phyloP scores from a whole-genome alignment of 2,329 filamentous ascomycete genomes.

The Pseudogymnoascus sp. region DNA sequence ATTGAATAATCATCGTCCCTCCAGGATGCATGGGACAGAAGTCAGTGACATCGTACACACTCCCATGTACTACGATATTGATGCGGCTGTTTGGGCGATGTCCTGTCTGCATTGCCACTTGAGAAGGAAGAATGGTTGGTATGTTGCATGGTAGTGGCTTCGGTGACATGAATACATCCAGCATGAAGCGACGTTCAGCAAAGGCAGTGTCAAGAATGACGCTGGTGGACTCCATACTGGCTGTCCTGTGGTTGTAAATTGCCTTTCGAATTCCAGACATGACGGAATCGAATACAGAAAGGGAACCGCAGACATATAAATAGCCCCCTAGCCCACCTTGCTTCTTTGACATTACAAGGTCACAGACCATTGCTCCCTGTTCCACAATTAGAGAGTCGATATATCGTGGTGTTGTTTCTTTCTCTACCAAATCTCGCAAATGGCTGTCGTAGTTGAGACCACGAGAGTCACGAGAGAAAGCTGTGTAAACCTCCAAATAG shows the following conservation, averaged over 20 bases:
- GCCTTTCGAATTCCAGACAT: slow-evolving; percentile 49
- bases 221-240: slow-evolving; percentile 45
- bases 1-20: slow-evolving; percentile 45
- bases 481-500: slow-evolving; percentile 45
- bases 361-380: slow-evolving; percentile 43
- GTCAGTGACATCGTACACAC: slow-evolving; percentile 46
- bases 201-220: slow-evolving; percentile 45
- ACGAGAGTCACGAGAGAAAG: slow-evolving; percentile 43
- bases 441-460: slow-evolving; percentile 40
- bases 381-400: slow-evolving; percentile 46
- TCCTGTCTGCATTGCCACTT: slow-evolving; percentile 43
- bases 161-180: slow-evolving; percentile 51
- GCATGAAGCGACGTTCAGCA: slow-evolving; percentile 48
- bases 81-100: slow-evolving; percentile 39
- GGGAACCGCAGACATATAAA: slow-evolving; percentile 43
- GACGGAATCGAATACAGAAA: slow-evolving; percentile 45
- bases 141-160: slow-evolving; percentile 44
- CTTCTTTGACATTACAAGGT: slow-evolving; percentile 50
- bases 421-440: slow-evolving; percentile 40
- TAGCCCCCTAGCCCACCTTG: slow-evolving; percentile 43
- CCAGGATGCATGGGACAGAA: slow-evolving; percentile 47
- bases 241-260: slow-evolving; percentile 44
- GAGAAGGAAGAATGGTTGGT: slow-evolving; percentile 42
- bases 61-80: slow-evolving; percentile 47
- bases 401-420: slow-evolving; percentile 42